Conservation (phyloP, 2,329 filamentous ascomycete species). For the Xylariaceae sp. region DNA sequence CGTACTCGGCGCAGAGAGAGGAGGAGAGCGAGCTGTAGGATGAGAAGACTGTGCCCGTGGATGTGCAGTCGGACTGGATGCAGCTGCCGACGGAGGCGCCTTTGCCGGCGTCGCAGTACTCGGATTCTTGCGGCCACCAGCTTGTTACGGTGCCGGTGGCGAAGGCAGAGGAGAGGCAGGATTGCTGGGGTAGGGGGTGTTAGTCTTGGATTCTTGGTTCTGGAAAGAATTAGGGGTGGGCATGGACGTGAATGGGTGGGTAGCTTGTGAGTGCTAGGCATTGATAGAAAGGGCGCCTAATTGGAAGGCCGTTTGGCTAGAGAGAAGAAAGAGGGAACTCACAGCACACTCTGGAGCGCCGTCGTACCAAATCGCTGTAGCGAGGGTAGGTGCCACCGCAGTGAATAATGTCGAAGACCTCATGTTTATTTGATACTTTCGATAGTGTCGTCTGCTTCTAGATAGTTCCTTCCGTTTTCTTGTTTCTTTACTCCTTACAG, state of each 20-base stretch:
- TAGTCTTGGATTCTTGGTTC: constrained; percentile 6
- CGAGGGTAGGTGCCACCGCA: constrained; percentile 26
- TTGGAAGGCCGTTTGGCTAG: background rate
- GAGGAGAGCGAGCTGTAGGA: constrained; percentile 35
- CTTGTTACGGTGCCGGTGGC: constrained; percentile 23
- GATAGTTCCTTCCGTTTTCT: too few species aligned
- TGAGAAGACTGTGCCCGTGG: constrained; percentile 23
- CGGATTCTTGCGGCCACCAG: constrained; percentile 31
- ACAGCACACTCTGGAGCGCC: constrained; percentile 42
- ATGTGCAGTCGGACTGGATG: constrained; percentile 26
- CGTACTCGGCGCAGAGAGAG: constrained; percentile 39
- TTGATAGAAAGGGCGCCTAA: too few species aligned
- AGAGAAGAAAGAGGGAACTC: constrained; percentile 21
- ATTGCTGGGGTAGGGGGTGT: constrained; percentile 32
- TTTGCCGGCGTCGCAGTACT: constrained; percentile 28
- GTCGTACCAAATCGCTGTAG: constrained; percentile 35
- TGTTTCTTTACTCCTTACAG: too few species aligned
- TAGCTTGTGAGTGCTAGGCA: too few species aligned
- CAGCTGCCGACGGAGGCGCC: constrained; percentile 28
- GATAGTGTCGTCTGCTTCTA: too few species aligned
- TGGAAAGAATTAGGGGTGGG: background rate
- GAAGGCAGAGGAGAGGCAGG: constrained; percentile 40
- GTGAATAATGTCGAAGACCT: constrained; percentile 28
- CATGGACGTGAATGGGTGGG: too few species aligned
- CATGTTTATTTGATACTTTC: too few species aligned